Base-by-base conservation (phyloP, 2,329 filamentous ascomycete species). In the Rhytidhysteron rufulum region DNA sequence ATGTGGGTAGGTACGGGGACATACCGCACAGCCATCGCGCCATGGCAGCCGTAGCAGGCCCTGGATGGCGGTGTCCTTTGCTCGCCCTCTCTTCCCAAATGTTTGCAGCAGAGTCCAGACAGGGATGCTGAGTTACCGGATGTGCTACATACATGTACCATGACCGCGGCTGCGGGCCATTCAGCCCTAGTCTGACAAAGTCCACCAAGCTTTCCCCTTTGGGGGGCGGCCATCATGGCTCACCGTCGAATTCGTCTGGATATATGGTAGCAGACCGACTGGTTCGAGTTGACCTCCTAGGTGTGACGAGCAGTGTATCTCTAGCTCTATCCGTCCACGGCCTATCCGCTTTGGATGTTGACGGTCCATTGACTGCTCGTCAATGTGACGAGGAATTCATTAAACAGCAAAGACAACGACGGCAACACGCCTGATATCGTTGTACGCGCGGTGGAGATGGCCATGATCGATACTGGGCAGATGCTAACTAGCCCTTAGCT, bases 151-250 rank as follows among this genome's bases (percentile, higher is more conserved):
- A n/a, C n/a, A n/a, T n/a, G n/a, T n/a, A 66, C 65, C 66, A 66
- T 65, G 58, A 48, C 58, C 65, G 65, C 62, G 66, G 65, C 61
- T 63, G 60, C 66, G 65, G 67, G 60, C 58, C 53, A 59, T 50
- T 50, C 63, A 62, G 63, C 60, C 65, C 56, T 58, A 55, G 65
- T 64, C 54, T 58, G 60, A 61, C 54, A 57, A 63, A 54, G 50
- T 58, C 58, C 49, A 49, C 58, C 49, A 52, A 47, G 50, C 55
- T 61, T 52, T 53, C 55, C 48, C 42, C 55, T 60, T 37, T 30
- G 19, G 40, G 32, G 20, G 20, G 18, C 35, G 41, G 33, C 29
- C 24, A 25, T 33, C 19, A 39, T 36, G 27, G 33, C 43, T 38
- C 13, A 25, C 3, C 9, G 33, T 21, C 42, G 48, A 40, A 37